Base-by-base conservation (phyloP, 169 alveolate species). In the Plasmodium billcollinsi region DNA sequence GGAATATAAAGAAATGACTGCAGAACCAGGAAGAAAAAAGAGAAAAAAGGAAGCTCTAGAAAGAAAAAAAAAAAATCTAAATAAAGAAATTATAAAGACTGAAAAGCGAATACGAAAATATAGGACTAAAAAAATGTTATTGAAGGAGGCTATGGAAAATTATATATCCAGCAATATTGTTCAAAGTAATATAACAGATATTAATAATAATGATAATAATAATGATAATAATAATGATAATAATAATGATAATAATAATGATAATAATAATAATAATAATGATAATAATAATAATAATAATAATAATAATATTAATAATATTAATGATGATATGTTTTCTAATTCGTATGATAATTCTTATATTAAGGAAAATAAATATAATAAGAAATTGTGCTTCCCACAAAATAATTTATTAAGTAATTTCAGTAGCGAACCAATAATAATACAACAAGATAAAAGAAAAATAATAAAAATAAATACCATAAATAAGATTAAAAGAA, bases 351-450 rank as follows among this genome's bases (percentile, higher is more conserved):
- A 39, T 39, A 39, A 39, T 39, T 52, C 49, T 11, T 50, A 14
- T 73, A 24, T 26, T 18, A 56, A 73, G 45, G 69, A 62, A 45
- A 18, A 33, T 12, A 54, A 54, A 83, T 56, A 67, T 39, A 56
- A 18, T 5, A 83, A 56, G 49, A 83, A 70, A 26, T 61, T 59
- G 24, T 50, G 61, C 47, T 45, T 56, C 21, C 91, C 78, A 11
- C 78, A 76, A 49, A 69, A 33, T 47, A 76, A 76, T 65, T 49
- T 50, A 3, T 20, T 62, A 58, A 76, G 52, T 56, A 24, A 43
- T 15, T 3, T 47, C 54, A 15, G 45, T 1, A 14, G 33, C 8
- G 20, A 18, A 14, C n/a, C 65, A 2, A 14, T 7, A 3, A 1
- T 45, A 8, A 8, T 6, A 33, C 24, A 26, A 47, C 45, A 24